Conservation (phyloP, 2,329 filamentous ascomycete genomes). For the Aureobasidium zeae region DNA sequence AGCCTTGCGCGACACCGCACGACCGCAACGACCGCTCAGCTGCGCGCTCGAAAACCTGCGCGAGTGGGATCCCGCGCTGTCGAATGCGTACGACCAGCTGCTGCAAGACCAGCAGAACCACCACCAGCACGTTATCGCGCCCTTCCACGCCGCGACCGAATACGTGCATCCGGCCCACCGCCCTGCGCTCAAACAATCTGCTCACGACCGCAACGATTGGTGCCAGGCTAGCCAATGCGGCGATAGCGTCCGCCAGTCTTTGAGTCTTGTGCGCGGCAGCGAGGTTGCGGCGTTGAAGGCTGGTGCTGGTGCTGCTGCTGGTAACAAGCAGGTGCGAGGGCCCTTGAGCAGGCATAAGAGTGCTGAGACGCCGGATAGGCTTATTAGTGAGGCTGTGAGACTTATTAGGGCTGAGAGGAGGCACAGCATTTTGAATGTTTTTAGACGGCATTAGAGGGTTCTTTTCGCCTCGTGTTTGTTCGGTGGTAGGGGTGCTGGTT, state of each 20-base stretch:
- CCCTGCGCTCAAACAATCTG: neutral
- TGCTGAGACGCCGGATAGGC: slow-evolving; percentile 5
- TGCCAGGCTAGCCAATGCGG: slow-evolving; percentile 16
- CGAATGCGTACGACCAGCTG: slow-evolving; percentile 2
- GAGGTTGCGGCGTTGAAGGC: slow-evolving; percentile 1
- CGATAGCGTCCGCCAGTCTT: slow-evolving; percentile 8
- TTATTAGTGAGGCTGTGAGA: slow-evolving; percentile 13
- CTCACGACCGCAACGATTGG: slow-evolving; percentile 18
- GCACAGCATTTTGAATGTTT: slow-evolving; percentile 2
- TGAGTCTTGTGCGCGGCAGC: slow-evolving; percentile 3
- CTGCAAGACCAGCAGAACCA: neutral
- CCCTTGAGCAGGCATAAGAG: slow-evolving; percentile 9
- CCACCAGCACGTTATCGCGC: too few relatives aligned
- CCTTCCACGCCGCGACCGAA: too few relatives aligned
- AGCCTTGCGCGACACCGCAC: slow-evolving; percentile 2
- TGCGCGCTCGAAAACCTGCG: slow-evolving; percentile 18
- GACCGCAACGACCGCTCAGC: slow-evolving; percentile 15
- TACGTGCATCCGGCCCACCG: neutral
- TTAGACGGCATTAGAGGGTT: slow-evolving; percentile 14
- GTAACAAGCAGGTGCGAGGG: neutral
- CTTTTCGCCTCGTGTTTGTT: too few relatives aligned
- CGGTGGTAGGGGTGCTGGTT: neutral
- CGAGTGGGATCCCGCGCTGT: slow-evolving; percentile 8
- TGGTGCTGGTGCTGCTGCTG: slow-evolving; percentile 4
- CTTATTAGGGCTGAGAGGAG: slow-evolving; percentile 5